Evolutionary conservation across 2,329 filamentous ascomycete species (phyloP).

Genomic region (Fusarium coicis): DNA sequence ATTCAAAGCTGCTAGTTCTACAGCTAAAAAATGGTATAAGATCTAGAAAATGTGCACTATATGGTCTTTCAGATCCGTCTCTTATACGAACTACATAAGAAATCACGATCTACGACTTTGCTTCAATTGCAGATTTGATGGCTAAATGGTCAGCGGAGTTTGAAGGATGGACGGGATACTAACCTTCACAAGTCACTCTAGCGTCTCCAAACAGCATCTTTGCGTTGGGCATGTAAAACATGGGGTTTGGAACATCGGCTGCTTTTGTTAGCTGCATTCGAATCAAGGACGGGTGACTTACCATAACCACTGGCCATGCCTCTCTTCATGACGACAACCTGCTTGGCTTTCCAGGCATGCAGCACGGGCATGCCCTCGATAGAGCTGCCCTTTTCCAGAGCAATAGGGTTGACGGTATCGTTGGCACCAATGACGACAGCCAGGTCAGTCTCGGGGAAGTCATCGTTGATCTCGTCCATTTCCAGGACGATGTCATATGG

Average conservation of each 20-base stretch:
- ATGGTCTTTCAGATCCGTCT: slow-evolving; percentile 31
- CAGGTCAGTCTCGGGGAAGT: slow-evolving; percentile 86
- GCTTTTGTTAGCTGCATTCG: slow-evolving; percentile 29
- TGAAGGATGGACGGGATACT: slow-evolving; percentile 43
- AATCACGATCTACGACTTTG: slow-evolving; percentile 40
- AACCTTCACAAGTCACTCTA: slow-evolving; percentile 83
- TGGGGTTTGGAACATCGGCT: slow-evolving; percentile 91
- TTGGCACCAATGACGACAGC: slow-evolving; percentile 92
- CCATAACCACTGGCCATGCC: slow-evolving; percentile 90
- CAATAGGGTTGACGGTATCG: slow-evolving; percentile 92
- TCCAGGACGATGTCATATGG: slow-evolving; percentile 93
- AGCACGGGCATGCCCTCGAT: slow-evolving; percentile 95
- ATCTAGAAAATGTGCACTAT: slow-evolving; percentile 39
- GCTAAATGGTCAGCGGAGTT: slow-evolving; percentile 47
- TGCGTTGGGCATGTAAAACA: slow-evolving; percentile 91
- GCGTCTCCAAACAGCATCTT: slow-evolving; percentile 95
- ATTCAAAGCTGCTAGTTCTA: slow-evolving; percentile 23
- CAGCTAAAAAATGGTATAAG: slow-evolving; percentile 30
- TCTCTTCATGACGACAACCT: slow-evolving; percentile 93
- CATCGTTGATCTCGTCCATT: slow-evolving; percentile 97
- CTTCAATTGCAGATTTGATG: slow-evolving; percentile 55
- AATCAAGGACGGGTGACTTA: slow-evolving; percentile 50
- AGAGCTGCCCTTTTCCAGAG: slow-evolving; percentile 81
- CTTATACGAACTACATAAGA: slow-evolving; percentile 23
- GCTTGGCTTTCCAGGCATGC: slow-evolving; percentile 94